A percentile compares a stretch with the other conserved stretches of the same genome.
Conservation (phyloP, 169 alveolate genomes). For the Eimeria nieschulzi region DNA sequence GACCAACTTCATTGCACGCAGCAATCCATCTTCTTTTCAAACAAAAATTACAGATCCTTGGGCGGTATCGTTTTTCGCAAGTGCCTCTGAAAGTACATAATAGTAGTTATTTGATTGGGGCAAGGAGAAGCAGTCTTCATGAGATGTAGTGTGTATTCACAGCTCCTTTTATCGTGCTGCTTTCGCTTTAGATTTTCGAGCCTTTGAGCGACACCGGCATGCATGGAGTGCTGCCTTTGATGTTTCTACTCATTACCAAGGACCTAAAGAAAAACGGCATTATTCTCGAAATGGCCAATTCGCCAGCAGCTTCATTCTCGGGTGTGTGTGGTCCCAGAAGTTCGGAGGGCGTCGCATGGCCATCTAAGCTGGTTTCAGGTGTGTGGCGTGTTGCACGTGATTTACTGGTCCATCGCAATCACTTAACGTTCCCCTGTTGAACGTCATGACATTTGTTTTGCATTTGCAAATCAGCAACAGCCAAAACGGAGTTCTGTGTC, state of each 20-base stretch:
- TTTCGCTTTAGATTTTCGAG: conserved; percentile 44
- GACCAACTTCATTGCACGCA: conserved; percentile 13
- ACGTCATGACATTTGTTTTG: too few species aligned
- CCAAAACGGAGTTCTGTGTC: too few species aligned
- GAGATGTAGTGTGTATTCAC: too few species aligned
- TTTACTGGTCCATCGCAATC: too few species aligned
- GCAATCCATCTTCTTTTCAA: not conserved
- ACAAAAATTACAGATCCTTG: too few species aligned
- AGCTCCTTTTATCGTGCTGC: not conserved
- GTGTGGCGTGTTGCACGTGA: not conserved
- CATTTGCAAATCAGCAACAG: too few species aligned
- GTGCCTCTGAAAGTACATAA: not conserved
- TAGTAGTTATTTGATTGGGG: too few species aligned
- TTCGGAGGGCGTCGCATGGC: conserved; percentile 56
- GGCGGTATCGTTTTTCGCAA: too few species aligned
- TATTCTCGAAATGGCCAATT: not conserved
- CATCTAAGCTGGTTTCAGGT: not conserved
- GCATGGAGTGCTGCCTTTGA: not conserved
- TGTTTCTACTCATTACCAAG: not conserved
- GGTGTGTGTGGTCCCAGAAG: conserved; percentile 31
- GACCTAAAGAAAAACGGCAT: conserved; percentile 5
- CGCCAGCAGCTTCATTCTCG: conserved; percentile 43
- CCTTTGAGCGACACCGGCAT: conserved; percentile 33
- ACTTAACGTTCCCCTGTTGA: too few species aligned
- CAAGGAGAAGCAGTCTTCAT: too few species aligned